phyloP scores from a whole-genome alignment of 371 early-diverging fungal genomes.

The Syncephalastrum contaminatum region DNA sequence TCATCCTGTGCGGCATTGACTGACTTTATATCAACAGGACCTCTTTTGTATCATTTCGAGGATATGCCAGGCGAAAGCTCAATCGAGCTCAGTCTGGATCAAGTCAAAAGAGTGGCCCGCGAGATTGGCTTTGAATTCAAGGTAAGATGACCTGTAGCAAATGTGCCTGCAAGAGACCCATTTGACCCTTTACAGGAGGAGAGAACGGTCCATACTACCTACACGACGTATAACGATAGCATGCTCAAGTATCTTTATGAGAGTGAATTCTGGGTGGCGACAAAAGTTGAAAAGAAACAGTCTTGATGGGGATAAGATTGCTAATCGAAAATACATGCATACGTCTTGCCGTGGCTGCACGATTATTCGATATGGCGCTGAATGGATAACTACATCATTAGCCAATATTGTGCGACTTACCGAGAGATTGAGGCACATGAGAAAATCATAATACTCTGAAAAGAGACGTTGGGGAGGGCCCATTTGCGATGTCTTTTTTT shows the following conservation, averaged over 20 bases:
- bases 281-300: constrained; percentile 17
- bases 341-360: too few species aligned
- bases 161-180: neutral
- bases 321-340: too few species aligned
- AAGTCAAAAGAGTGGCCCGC: constrained; percentile 66
- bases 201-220: constrained; percentile 56
- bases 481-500: too few species aligned
- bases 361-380: too few species aligned
- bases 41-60: constrained; percentile 93
- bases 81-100: constrained; percentile 86
- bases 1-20: too few species aligned
- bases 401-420: too few species aligned
- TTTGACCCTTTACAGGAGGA: constrained; percentile 47
- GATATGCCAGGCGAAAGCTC: constrained; percentile 74
- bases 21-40: constrained; percentile 53
- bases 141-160: constrained; percentile 27
- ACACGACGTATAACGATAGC: constrained; percentile 72
- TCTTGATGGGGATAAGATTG: too few species aligned
- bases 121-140: constrained; percentile 73
- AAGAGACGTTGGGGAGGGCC: too few species aligned
- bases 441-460: too few species aligned
- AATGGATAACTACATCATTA: too few species aligned
- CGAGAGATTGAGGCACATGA: too few species aligned
- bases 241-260: constrained; percentile 87
- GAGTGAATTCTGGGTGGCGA: constrained; percentile 61